phyloP scores from a whole-genome alignment of 2,329 filamentous ascomycete species.

The Colletotrichum aenigma region DNA sequence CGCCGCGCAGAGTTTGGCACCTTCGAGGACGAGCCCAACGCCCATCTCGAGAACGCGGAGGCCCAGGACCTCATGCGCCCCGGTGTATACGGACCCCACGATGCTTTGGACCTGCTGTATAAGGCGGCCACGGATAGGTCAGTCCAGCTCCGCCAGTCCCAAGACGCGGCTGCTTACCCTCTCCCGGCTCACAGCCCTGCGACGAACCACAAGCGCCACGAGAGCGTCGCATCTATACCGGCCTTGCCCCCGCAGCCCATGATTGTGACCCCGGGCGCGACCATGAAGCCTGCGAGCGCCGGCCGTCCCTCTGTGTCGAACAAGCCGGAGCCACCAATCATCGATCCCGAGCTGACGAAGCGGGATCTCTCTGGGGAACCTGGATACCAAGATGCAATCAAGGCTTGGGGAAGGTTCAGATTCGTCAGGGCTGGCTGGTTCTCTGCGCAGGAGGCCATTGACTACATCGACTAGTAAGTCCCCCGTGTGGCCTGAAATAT shows the following conservation, averaged over 20 bases:
- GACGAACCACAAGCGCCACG: conserved; percentile 31
- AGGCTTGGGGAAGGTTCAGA: conserved; percentile 88
- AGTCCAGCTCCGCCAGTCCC: conserved; percentile 27
- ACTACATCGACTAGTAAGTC: conserved; percentile 87
- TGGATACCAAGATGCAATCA: conserved; percentile 72
- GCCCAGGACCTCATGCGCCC: conserved; percentile 68
- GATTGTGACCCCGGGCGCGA: conserved; percentile 16
- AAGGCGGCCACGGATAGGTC: conserved; percentile 77
- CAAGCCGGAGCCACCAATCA: conserved; percentile 39
- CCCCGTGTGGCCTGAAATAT: background rate
- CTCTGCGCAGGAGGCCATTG: conserved; percentile 88
- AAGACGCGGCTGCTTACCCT: conserved; percentile 19
- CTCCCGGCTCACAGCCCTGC: conserved; percentile 7
- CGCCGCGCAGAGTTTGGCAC: conserved; percentile 37
- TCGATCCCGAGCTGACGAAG: conserved; percentile 52
- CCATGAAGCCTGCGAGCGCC: conserved; percentile 10
- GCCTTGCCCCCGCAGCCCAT: conserved; percentile 18
- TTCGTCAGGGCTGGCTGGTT: conserved; percentile 99
- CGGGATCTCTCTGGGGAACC: conserved; percentile 51
- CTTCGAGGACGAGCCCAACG: conserved; percentile 59
- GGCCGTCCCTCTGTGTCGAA: background rate
- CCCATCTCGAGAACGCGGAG: conserved; percentile 68
- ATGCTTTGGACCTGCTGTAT: conserved; percentile 89
- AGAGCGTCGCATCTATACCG: conserved; percentile 29
- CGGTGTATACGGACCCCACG: conserved; percentile 88